Base-by-base conservation (phyloP, 768 basidiomycete species). In the Podaxis pistillaris region DNA sequence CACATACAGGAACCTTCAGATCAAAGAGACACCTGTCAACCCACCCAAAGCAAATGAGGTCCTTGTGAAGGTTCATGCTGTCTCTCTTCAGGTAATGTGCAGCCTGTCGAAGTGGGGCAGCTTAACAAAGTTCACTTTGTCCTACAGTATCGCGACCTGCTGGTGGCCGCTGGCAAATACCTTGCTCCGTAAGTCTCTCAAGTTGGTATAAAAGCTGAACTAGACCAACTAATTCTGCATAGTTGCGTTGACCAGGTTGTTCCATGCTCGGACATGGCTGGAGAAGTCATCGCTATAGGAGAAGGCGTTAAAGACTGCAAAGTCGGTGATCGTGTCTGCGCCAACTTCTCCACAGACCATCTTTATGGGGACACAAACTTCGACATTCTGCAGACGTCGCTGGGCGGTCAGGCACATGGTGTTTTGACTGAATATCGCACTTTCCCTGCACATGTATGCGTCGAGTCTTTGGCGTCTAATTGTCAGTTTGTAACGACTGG, bases 31-130 rank as follows among this genome's bases (percentile, higher is more conserved):
- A 5, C 64, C 69, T 3, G 54, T 78, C 26, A 59, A 59, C 7
- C 65, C 72, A 55, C 80, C 78, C 1, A 78, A 75, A 54, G 69
- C 82, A 0, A 75, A 70, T 24, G 80, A 88, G 58, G 86, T 85
- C 6, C 76, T 86, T 26, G 80, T 87, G 64, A 83, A 82, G 66
- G 73, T 83, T 9, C 80, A 83, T 60, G 83, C 84, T 0, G 84
- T 85, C 15, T 87, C 86, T 37, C 72, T 87, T 8, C 81, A 85
- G 71, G 81, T 80, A 57, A 59, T 28, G 30, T 68, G 38, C 30
- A 9, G 37, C 8, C 30, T 33, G 44, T 17, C 17, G 44, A 15
- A 22, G 8, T 13, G 19, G 9, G 30, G 2, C 15, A 33, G 19
- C 19, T 24, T 8, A 59, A 5, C 19, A 12, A 17, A 37, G 19